Evolutionary conservation across 2,329 filamentous ascomycete genomes (phyloP), one percentile per base, ranked within the genome.

Genomic region (Diaporthe longicolla): DNA sequence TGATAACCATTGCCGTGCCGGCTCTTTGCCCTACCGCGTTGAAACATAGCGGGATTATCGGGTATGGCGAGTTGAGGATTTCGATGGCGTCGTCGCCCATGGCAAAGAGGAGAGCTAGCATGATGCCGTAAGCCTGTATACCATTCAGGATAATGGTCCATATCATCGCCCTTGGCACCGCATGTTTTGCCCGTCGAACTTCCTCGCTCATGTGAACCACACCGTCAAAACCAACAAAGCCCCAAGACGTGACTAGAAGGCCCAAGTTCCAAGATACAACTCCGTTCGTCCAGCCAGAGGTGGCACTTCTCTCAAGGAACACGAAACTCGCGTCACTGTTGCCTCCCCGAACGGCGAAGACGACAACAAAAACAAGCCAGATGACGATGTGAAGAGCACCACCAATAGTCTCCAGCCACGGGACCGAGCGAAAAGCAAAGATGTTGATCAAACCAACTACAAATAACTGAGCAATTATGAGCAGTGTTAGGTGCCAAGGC

Each of bases 191-290:
- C 71, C 85, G 81, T 15, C 82, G 80, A 8, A 84, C 83, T 77
- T 86, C 84, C 76, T 86, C 84, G 50, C 83, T 84, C 83, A 87
- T 85, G 74, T 88, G 86, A 0, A 88, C 81, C 13, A 84, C 83
- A 11, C 85, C 82, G 65, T 88, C 86, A 70, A 86, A 86, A 13
- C 86, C 86, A 82, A 70, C 78, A 58, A 70, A 81, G 78, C 79
- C 61, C 74, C 43, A 76, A 5, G 32, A 70, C 71, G 57, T 57
- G 24, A 76, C 37, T 6, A 76, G 72, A 7, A 74, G 65, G 40
- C 55, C 59, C 13, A 74, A 11, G 19, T 76, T 74, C 24, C 80
- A 85, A 2, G 80, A 57, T 11, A 71, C 54, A 3, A 61, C 29
- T 13, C 54, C 52, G 29, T 59, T 71, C 1, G 52, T 37, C 70